Conservation (phyloP, 1,284 basidiomycete species). For the Leccinum solheimii region DNA sequence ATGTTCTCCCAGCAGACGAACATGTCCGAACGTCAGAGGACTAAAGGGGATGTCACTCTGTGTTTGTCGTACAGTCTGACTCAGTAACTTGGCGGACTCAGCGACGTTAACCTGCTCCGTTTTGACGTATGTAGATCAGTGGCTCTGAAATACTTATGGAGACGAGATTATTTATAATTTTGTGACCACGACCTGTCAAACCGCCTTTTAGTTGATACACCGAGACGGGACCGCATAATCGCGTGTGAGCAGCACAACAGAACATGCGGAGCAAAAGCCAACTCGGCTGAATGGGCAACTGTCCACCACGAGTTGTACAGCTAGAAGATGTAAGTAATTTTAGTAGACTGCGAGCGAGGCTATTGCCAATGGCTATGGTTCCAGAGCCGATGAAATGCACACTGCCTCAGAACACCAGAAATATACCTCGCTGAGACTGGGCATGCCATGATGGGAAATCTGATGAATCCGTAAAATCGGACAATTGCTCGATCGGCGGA, state of each 20-base stretch:
- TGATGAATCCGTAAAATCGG: background rate
- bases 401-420: constrained; percentile 3
- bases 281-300: background rate
- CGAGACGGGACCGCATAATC: constrained; percentile 17
- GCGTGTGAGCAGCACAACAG: background rate
- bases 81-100: background rate
- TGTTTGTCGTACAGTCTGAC: background rate
- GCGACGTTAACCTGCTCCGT: background rate
- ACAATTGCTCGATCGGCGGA: constrained; percentile 19
- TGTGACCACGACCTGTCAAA: background rate
- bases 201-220: constrained; percentile 9
- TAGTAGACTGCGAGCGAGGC: background rate
- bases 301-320: background rate
- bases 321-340: background rate
- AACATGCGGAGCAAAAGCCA: background rate
- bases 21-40: constrained; percentile 36
- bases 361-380: background rate
- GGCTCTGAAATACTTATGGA: background rate
- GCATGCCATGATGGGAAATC: constrained; percentile 1
- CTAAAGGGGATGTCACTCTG: constrained; percentile 4
- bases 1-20: constrained; percentile 61
- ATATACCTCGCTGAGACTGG: background rate
- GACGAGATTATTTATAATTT: background rate
- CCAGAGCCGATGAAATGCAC: background rate
- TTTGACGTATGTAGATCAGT: background rate